Base-by-base conservation (phyloP, 805 yeast genomes). In the Yamadazyma laniorum region DNA sequence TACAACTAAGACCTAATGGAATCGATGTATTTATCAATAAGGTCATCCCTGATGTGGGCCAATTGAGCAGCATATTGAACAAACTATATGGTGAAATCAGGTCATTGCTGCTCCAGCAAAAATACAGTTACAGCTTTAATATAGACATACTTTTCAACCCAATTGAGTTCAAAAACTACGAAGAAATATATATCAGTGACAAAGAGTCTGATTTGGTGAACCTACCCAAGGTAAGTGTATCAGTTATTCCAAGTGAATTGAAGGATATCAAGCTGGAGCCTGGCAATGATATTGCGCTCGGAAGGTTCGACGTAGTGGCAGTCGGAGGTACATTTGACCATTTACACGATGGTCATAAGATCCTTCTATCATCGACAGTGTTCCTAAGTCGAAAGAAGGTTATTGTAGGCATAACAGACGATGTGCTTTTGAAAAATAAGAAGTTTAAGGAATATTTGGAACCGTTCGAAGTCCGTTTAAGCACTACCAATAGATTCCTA, bases 291-390 rank as follows among this genome's bases (percentile, higher is more conserved):
- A 28, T 5, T 22, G n/a, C 19, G 6, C 12, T 18, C n/a, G 34
- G 29, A 7, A 21, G 18, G 6, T 37, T 21, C 19, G 30, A 28
- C 18, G 28, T 70, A 5, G 55, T 50, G 6, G 91, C 96, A 0
- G 80, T 91, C 1, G 99, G 99, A 0, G 99, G 99, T 0, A 93
- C 99, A 0, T 93, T 93, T 64, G 99, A 93, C 55, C 98, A 93
- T 61, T 55, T 93, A 25, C 99, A 93, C 51, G 95, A 85, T 54
- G 99, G 98, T 0, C 99, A 93, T 61, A 87, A 85, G 58, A 82
- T 93, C 19, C 66, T 93, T 18, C 67, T 93, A 7, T 80, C 93
- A 0, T 68, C 85, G 42, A 72, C 95, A 0, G 77, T 80, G 0
- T 88, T 80, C 52, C 47, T 86, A 6, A 70, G 95, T 0, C 51